Base-by-base conservation (phyloP, 208 protist genomes). In the Trypanosoma mega region DNA sequence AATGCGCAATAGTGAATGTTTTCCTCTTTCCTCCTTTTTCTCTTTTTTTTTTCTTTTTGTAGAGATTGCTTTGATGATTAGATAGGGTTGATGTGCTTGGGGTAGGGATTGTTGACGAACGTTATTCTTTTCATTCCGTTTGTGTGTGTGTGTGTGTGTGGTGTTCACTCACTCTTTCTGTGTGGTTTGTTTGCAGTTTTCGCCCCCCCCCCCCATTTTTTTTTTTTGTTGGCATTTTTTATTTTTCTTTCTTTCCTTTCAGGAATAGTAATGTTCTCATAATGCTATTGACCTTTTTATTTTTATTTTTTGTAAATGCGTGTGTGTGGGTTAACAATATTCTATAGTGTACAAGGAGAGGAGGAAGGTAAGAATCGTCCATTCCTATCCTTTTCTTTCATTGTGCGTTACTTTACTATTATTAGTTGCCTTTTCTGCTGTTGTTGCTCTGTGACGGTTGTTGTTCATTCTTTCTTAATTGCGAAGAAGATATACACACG, bases 1-100 rank as follows among this genome's bases (percentile, higher is more conserved):
- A n/a, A n/a, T 34, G 33, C 23, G 33, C 51, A 2, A 23, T 26
- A 12, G 2, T 50, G 29, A 27, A 30, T 64, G 30, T 6, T 53
- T 51, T 12, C 44, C 27, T 55, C 24, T 61, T 49, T 72, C 43
- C 56, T 8, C 33, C 39, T 59, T 59, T 67, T 43, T 43, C 1
- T 67, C 14, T 47, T 39, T 58, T 43, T 59, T 34, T 54, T 67
- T 26, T 59, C 16, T 43, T 44, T 23, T 21, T 26, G 56, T 54
- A 9, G 16, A n/a, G n/a, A n/a, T n/a, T n/a, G n/a, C n/a, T n/a
- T n/a, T n/a, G n/a, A n/a, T n/a, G n/a, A n/a, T n/a, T n/a, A n/a
- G n/a, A n/a, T n/a, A n/a, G n/a, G n/a, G n/a, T n/a, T n/a, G n/a
- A n/a, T 44, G 36, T 46, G 36, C 1, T 43, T 29, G 34, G n/a